Conservation (phyloP, 495 filamentous ascomycete species). For the Talaromyces stipitatus region DNA sequence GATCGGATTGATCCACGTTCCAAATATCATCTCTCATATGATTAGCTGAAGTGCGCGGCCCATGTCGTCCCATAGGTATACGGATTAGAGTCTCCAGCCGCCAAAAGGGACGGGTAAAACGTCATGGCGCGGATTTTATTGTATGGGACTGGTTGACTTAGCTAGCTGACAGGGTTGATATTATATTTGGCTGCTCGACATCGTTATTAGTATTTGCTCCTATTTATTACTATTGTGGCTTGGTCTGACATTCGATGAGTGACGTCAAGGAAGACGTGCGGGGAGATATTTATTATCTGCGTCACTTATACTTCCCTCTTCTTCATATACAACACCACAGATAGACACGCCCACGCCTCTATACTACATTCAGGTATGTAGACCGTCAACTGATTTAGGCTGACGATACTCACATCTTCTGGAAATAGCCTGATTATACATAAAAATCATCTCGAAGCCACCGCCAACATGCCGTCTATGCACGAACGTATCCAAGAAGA, state of each 20-base stretch:
- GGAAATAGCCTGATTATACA: not conserved
- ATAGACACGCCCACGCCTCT: not conserved
- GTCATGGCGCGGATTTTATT: not conserved
- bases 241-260: not conserved
- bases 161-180: not conserved
- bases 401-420: not conserved
- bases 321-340: not conserved
- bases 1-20: not conserved
- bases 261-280: not conserved
- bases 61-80: not conserved
- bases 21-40: not conserved
- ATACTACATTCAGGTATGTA: not conserved
- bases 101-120: not conserved
- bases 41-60: not conserved
- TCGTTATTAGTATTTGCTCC: not conserved
- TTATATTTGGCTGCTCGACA: too few relatives aligned
- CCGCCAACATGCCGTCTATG: slow-evolving; percentile 28
- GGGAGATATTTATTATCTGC: not conserved
- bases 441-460: not conserved
- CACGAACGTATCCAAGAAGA: slow-evolving; percentile 39
- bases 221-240: not conserved
- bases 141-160: not conserved
- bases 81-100: not conserved
- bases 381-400: not conserved
- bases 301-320: too few relatives aligned